phyloP scores from a whole-genome alignment of 371 early-diverging fungal genomes.

The Lichtheimia corymbifera region DNA sequence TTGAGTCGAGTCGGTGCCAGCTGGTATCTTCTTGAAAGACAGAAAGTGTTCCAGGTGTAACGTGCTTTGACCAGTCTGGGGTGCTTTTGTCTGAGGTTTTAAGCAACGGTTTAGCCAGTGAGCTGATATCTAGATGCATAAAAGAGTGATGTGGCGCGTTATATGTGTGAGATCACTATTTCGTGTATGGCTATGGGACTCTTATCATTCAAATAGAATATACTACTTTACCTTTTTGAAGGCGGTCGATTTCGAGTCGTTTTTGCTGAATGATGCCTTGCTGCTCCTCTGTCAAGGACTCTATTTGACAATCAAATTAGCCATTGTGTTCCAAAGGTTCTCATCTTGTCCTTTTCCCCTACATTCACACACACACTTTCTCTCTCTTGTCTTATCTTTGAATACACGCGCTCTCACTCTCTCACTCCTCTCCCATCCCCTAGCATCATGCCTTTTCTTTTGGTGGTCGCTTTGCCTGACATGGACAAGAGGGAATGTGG shows the following conservation, averaged over 20 bases:
- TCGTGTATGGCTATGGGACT: neutral
- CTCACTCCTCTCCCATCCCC: too few species aligned
- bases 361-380: too few species aligned
- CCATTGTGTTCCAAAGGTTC: neutral
- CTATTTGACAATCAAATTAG: conserved; percentile 6
- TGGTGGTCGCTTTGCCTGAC: too few species aligned
- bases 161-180: neutral
- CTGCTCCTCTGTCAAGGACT: conserved; percentile 46
- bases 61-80: conserved; percentile 40
- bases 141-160: neutral
- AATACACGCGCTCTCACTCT: too few species aligned
- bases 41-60: conserved; percentile 43
- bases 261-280: conserved; percentile 38
- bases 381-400: too few species aligned
- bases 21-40: conserved; percentile 46
- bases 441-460: too few species aligned
- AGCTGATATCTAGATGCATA: conserved; percentile 27
- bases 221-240: conserved; percentile 35
- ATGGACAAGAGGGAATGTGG: too few species aligned
- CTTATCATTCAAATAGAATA: neutral
- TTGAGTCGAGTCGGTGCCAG: conserved; percentile 29
- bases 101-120: conserved; percentile 34
- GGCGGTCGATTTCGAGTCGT: conserved; percentile 38
- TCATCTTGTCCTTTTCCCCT: too few species aligned
- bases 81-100: conserved; percentile 16